A percentile compares a stretch with the other conserved stretches of the same genome.
phyloP scores from a whole-genome alignment of 371 early-diverging fungal species.

The Mucor circinelloides region DNA sequence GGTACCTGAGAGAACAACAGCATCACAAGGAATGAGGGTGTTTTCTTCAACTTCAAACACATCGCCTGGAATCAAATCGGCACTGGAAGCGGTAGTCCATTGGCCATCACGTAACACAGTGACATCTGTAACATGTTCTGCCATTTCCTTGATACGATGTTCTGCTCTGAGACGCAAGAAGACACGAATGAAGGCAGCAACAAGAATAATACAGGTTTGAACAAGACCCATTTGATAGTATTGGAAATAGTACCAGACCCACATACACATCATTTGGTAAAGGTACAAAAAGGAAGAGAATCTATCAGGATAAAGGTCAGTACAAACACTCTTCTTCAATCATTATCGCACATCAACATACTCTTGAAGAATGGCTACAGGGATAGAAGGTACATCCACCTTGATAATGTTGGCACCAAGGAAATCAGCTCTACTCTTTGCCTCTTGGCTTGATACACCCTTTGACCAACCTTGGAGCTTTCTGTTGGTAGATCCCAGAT shows the following conservation, averaged over 20 bases:
- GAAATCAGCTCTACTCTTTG: conserved; percentile 50
- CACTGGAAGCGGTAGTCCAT: conserved; percentile 52
- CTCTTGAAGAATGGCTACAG: conserved; percentile 58
- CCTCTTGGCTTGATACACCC: conserved; percentile 59
- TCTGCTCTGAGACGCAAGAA: conserved; percentile 60
- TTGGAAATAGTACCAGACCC: conserved; percentile 70
- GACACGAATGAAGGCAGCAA: conserved; percentile 69
- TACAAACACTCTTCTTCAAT: too few relatives aligned
- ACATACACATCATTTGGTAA: conserved; percentile 73
- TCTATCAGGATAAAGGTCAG: background rate
- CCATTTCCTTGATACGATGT: conserved; percentile 61
- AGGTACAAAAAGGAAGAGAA: conserved; percentile 71
- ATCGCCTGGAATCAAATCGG: conserved; percentile 70
- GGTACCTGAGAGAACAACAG: conserved; percentile 72
- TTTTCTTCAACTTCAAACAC: conserved; percentile 41
- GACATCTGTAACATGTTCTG: conserved; percentile 49
- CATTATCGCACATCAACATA: conserved; percentile 4
- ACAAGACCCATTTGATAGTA: conserved; percentile 75
- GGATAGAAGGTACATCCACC: conserved; percentile 53
- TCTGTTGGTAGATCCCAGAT: conserved; percentile 52
- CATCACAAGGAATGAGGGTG: conserved; percentile 61
- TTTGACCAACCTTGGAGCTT: conserved; percentile 47
- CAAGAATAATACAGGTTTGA: conserved; percentile 63
- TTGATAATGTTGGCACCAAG: conserved; percentile 69
- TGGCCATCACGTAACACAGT: conserved; percentile 59